Evolutionary conservation across 1,139 yeast species (phyloP), one percentile per base, ranked within the genome.

Genomic region (Geotrichum bryndzae): DNA sequence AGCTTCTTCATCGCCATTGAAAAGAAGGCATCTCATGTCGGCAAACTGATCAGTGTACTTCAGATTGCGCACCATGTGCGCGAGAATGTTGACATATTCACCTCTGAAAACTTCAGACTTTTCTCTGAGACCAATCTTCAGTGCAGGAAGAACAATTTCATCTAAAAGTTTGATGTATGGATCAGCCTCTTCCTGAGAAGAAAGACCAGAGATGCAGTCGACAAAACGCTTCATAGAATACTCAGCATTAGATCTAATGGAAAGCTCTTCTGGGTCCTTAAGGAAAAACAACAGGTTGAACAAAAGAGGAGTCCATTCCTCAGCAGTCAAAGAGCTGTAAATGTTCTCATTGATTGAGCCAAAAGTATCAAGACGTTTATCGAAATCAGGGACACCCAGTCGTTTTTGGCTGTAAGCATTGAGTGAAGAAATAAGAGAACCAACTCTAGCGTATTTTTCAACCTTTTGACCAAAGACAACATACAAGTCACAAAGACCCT

Each of bases 261-360:
- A 87, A 63, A 88, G 79, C 72, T 94, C 99, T 27, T 84, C 86
- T 48, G 85, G 86, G 69, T 90, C 96, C 64, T 85, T 85, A 63
- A 94, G 82, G 72, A 83, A 89, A 70, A 77, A 91, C 53, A 94
- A 78, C 64, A 85, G 80, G 64, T 86, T 83, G 71, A 87, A 82
- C 50, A 94, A 65, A 2, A 95, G 70, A 1, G 97, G 97, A 8
- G 83, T 69, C 99, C 99, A 95, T 69, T 90, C 91, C 2, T 74
- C 64, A 0, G 84, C 77, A 0, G 82, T 72, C 15, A 88, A 74
- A 0, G 72, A 65, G 1, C 60, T 18, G 70, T 81, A 89, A 6
- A 66, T 53, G 0, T 72, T 73, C 65, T 90, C 96, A 66, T 86
- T 88, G 62, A 95, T 78, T 25, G 69, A 70, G 18, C 18, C 82